Percentiles rank a stretch among this genome's conserved stretches.
Conservation (phyloP, 345 rosid genomes). For the Eucalyptus pauciflora region DNA sequence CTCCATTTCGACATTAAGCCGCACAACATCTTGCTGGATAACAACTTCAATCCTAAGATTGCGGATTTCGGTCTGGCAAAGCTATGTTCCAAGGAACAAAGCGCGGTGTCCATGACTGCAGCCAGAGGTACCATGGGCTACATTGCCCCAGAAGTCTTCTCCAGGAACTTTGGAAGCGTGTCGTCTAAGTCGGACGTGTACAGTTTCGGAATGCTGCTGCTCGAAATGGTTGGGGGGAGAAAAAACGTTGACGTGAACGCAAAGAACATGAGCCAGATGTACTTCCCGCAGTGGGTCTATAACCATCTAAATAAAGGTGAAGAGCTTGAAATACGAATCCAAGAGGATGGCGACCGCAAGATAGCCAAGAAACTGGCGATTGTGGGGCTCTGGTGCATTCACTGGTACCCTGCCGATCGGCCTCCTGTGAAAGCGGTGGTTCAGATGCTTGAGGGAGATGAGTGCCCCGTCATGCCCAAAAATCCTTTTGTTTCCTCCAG, state of each 20-base stretch:
- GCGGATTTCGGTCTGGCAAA: constrained; percentile 23
- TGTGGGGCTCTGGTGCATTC: constrained; percentile 2
- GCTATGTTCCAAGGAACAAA: background rate
- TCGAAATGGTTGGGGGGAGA: constrained; percentile 1
- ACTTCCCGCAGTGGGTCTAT: constrained; percentile 2
- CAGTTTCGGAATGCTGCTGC: constrained; percentile 10
- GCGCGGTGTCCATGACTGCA: background rate
- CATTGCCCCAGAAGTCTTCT: constrained; percentile 2
- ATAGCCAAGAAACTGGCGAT: constrained; percentile 7
- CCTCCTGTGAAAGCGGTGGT: background rate
- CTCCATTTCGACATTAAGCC: constrained; percentile 19
- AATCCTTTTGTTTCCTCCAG: background rate
- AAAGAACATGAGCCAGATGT: background rate
- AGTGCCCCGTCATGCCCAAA: background rate
- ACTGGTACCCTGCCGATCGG: constrained; percentile 1
- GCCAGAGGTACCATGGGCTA: constrained; percentile 11
- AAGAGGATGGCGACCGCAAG: background rate
- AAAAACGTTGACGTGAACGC: background rate
- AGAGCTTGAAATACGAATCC: background rate
- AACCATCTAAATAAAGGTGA: background rate
- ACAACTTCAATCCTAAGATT: constrained; percentile 1
- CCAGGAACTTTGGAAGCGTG: background rate
- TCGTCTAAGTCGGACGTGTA: constrained; percentile 4
- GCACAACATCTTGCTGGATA: constrained; percentile 1
- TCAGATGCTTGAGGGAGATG: background rate